phyloP scores from a whole-genome alignment of 176 grass and related monocot genomes.

The Hyparrhenia diplandra region DNA sequence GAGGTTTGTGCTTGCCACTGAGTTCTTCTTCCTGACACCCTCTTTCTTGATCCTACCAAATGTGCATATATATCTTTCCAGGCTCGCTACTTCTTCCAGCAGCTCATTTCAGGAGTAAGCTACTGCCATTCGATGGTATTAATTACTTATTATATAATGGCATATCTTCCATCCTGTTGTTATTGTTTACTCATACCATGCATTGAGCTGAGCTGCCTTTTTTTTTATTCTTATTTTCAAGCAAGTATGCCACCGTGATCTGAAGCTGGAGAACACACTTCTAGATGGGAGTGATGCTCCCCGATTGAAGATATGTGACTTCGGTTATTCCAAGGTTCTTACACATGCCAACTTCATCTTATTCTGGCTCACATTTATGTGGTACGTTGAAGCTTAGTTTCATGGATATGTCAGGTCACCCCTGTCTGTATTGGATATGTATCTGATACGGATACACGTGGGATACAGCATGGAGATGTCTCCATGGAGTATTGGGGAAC shows the following conservation, averaged over 20 bases:
- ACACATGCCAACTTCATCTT: slow-evolving; percentile 1
- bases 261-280: slow-evolving; percentile 95
- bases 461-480: background rate
- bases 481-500: background rate
- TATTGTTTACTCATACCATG: slow-evolving; percentile 6
- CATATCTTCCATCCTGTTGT: slow-evolving; percentile 16
- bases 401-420: background rate
- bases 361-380: background rate
- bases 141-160: slow-evolving; percentile 19
- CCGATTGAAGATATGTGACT: slow-evolving; percentile 97
- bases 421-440: background rate
- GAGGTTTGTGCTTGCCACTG: slow-evolving; percentile 54
- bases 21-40: slow-evolving; percentile 9
- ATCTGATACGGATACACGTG: background rate
- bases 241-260: slow-evolving; percentile 99
- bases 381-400: background rate
- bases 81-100: slow-evolving; percentile 97
- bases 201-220: slow-evolving; percentile 17
- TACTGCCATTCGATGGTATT: slow-evolving; percentile 97
- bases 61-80: slow-evolving; percentile 30
- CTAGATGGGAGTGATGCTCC: slow-evolving; percentile 88
- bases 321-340: slow-evolving; percentile 94
- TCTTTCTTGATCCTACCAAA: background rate
- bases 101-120: slow-evolving; percentile 98
- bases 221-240: slow-evolving; percentile 55